Conservation (phyloP, 768 basidiomycete genomes). For the Lentinula boryana region DNA sequence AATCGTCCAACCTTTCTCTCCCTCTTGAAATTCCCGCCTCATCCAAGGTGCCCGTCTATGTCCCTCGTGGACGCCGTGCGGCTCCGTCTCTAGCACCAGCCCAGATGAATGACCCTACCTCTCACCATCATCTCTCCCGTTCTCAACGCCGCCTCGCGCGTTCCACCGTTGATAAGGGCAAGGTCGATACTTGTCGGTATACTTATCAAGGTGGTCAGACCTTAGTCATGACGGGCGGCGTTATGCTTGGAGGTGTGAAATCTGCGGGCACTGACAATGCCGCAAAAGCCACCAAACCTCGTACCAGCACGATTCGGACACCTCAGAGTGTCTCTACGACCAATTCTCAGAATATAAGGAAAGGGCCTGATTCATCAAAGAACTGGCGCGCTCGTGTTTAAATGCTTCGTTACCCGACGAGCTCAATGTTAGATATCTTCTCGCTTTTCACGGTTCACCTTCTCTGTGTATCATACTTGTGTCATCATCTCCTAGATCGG, state of each 20-base stretch:
- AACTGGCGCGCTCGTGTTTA: background rate
- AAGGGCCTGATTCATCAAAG: background rate
- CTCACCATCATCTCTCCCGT: background rate
- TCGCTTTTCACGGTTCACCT: background rate
- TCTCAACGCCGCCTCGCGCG: conserved; percentile 1
- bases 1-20: background rate
- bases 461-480: background rate
- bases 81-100: background rate
- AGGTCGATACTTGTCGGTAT: background rate
- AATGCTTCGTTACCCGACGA: background rate
- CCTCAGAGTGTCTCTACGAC: background rate
- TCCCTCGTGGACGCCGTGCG: background rate
- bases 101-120: background rate
- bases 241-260: conserved; percentile 5
- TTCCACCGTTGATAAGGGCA: background rate
- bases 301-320: background rate
- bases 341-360: background rate
- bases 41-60: background rate
- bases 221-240: conserved; percentile 3
- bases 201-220: conserved; percentile 7
- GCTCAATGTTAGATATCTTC: too few species aligned
- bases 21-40: background rate
- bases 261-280: background rate
- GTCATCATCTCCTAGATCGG: background rate
- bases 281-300: background rate